Percentiles rank a stretch among this genome's conserved stretches.
Evolutionary conservation across 2,329 filamentous ascomycete species (phyloP).

Genomic region (Hyphodiscus sp.): DNA sequence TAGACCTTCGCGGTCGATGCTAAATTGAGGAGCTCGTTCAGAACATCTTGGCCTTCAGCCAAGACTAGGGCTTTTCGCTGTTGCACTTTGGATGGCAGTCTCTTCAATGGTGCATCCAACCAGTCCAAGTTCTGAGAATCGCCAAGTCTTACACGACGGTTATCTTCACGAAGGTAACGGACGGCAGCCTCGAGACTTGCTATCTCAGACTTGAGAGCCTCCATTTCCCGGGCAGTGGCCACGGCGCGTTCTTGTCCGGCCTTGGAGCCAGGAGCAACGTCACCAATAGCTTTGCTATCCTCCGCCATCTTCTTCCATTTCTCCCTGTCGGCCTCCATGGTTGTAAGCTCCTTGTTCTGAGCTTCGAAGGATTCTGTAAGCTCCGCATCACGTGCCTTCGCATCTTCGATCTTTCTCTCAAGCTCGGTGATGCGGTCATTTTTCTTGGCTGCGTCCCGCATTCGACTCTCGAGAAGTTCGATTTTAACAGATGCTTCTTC

Average conservation of each 20-base stretch:
- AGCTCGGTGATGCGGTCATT: conserved; percentile 61
- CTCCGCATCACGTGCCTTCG: conserved; percentile 42
- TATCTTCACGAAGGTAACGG: conserved; percentile 62
- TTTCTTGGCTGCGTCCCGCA: conserved; percentile 77
- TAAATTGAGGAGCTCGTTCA: conserved; percentile 59
- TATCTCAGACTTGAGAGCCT: conserved; percentile 64
- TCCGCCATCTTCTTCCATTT: conserved; percentile 67
- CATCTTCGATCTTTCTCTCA: conserved; percentile 51
- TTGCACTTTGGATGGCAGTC: conserved; percentile 36
- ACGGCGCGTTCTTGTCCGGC: conserved; percentile 61
- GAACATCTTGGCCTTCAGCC: conserved; percentile 56
- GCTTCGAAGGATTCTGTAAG: conserved; percentile 60
- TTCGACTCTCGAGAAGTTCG: conserved; percentile 81
- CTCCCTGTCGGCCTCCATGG: conserved; percentile 58
- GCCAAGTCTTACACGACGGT: conserved; percentile 50
- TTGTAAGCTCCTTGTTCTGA: conserved; percentile 60
- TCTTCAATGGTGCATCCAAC: conserved; percentile 55
- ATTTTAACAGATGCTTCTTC: conserved; percentile 89
- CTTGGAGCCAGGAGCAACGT: conserved; percentile 42
- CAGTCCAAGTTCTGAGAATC: conserved; percentile 54
- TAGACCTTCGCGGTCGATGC: conserved; percentile 50
- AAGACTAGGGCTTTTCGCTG: conserved; percentile 46
- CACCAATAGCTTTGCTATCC: conserved; percentile 49
- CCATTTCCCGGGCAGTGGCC: conserved; percentile 66
- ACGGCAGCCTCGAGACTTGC: conserved; percentile 57